Evolutionary conservation across 805 yeast genomes (phyloP).

Genomic region (Kazachstania africana): DNA sequence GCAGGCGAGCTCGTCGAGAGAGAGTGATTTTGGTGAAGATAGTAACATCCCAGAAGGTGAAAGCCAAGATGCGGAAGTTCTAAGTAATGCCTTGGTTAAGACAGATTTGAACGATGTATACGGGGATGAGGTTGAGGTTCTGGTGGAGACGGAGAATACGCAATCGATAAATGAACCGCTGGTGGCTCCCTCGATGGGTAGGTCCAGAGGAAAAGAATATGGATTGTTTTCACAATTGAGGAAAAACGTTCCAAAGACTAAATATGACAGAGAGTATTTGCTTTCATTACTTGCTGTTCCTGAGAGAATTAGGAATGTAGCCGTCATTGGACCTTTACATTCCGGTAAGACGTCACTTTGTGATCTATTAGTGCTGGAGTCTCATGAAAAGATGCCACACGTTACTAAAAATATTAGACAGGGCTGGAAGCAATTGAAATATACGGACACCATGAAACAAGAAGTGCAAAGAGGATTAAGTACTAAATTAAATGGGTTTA

Average conservation of each 20-base stretch:
- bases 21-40: conserved; percentile 1
- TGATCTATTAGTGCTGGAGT: conserved; percentile 54
- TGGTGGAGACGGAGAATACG: conserved; percentile 41
- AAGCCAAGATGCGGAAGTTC: conserved; percentile 3
- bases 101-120: conserved; percentile 33
- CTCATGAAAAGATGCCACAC: conserved; percentile 38
- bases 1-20: neutral
- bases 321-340: conserved; percentile 68
- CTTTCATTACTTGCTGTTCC: conserved; percentile 39
- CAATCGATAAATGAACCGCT: conserved; percentile 53
- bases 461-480: conserved; percentile 66
- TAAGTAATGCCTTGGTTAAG: conserved; percentile 1
- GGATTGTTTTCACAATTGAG: conserved; percentile 9
- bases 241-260: conserved; percentile 40
- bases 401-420: conserved; percentile 21
- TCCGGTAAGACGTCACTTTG: conserved; percentile 78
- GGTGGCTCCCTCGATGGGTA: conserved; percentile 38
- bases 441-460: conserved; percentile 57
- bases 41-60: neutral
- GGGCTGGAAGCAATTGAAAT: conserved; percentile 41
- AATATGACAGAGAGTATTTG: conserved; percentile 55
- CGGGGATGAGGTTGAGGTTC: conserved; percentile 55
- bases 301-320: conserved; percentile 58
- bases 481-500: conserved; percentile 48
- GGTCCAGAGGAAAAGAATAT: conserved; percentile 21